Conservation (phyloP, 495 filamentous ascomycete genomes). For the Astrothelium macrocarpum region DNA sequence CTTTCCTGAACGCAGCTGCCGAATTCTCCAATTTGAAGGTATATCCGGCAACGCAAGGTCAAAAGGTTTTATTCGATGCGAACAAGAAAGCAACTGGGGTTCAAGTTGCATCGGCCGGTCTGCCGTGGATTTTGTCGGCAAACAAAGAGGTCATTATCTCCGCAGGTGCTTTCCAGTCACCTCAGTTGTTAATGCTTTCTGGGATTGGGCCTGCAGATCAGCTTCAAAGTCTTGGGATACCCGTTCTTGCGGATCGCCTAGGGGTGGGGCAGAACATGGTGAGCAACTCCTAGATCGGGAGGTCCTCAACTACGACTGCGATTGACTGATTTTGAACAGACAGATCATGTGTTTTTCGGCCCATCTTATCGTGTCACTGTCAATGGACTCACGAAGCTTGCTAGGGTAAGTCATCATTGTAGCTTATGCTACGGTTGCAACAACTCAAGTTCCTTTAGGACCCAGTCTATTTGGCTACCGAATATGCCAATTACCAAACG, state of each 20-base stretch:
- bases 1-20: slow-evolving; percentile 30
- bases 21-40: slow-evolving; percentile 24
- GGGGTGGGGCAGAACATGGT: slow-evolving; percentile 26
- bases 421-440: background rate
- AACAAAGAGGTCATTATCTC: slow-evolving; percentile 49
- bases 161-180: slow-evolving; percentile 34
- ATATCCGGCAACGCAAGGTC: slow-evolving; percentile 33
- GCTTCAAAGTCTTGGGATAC: slow-evolving; percentile 14
- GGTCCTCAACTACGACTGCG: no score
- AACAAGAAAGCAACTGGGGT: slow-evolving; percentile 31
- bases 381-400: slow-evolving; percentile 1
- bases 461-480: background rate
- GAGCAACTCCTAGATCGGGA: no score
- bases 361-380: slow-evolving; percentile 13
- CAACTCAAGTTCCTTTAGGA: background rate
- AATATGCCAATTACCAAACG: slow-evolving; percentile 11
- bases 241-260: slow-evolving; percentile 9
- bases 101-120: slow-evolving; percentile 23
- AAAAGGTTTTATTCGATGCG: slow-evolving; percentile 32
- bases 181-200: slow-evolving; percentile 22
- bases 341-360: slow-evolving; percentile 22
- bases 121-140: slow-evolving; percentile 35
- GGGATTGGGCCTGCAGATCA: slow-evolving; percentile 19
- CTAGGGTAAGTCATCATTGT: background rate
- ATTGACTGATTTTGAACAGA: no score